Evolutionary conservation across 495 filamentous ascomycete genomes (phyloP).

Genomic region (Parmelia sp.): DNA sequence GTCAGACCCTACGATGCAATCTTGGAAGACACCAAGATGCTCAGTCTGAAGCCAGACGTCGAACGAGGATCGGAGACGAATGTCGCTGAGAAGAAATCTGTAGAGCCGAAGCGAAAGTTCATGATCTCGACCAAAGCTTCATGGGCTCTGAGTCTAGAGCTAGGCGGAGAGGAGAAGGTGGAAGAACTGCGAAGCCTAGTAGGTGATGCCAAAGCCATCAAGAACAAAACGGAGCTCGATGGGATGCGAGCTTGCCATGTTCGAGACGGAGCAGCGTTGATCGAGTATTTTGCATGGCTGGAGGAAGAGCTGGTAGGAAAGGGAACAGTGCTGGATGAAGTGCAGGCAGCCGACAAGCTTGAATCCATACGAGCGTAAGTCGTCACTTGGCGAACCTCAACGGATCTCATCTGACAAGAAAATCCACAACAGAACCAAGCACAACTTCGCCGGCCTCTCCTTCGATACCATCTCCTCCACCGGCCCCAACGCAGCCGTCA

Average conservation of each 20-base stretch:
- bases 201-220: slow-evolving; percentile 93
- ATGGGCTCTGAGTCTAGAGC: slow-evolving; percentile 81
- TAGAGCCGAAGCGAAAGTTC: slow-evolving; percentile 56
- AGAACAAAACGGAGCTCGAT: slow-evolving; percentile 85
- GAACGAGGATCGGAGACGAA: slow-evolving; percentile 31
- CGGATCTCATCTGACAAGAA: not conserved
- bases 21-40: slow-evolving; percentile 64
- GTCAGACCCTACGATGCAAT: slow-evolving; percentile 82
- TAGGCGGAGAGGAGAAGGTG: slow-evolving; percentile 82
- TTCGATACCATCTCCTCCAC: slow-evolving; percentile 96
- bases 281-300: slow-evolving; percentile 93
- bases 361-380: slow-evolving; percentile 63
- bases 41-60: slow-evolving; percentile 43
- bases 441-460: slow-evolving; percentile 78
- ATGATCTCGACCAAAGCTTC: slow-evolving; percentile 83
- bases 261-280: slow-evolving; percentile 86
- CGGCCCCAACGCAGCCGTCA: slow-evolving; percentile 90
- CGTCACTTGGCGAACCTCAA: not conserved
- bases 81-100: slow-evolving; percentile 26
- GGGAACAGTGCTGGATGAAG: slow-evolving; percentile 73
- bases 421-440: slow-evolving; percentile 51
- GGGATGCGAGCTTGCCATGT: slow-evolving; percentile 95
- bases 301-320: slow-evolving; percentile 78
- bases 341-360: slow-evolving; percentile 83
- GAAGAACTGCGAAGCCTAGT: slow-evolving; percentile 85